Evolutionary conservation across 2,329 filamentous ascomycete genomes (phyloP).

Genomic region (Cytospora leucostoma): DNA sequence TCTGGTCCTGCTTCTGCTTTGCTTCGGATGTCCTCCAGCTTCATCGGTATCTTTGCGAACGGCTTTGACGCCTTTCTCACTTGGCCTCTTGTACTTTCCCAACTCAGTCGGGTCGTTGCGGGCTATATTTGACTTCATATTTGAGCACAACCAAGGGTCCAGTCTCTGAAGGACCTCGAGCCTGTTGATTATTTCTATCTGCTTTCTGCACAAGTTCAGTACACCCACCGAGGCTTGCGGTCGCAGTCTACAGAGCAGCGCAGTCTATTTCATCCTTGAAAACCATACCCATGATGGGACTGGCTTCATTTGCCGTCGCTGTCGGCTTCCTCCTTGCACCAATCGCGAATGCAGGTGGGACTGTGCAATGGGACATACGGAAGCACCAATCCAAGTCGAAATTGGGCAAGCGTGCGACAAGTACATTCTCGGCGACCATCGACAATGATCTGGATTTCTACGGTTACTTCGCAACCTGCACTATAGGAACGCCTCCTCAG

Average conservation of each 20-base stretch:
- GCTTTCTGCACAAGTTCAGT: neutral
- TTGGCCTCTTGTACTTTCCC: conserved; percentile 2
- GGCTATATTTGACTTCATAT: neutral
- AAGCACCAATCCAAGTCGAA: conserved; percentile 35
- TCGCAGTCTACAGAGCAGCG: neutral
- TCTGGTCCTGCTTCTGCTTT: conserved; percentile 1
- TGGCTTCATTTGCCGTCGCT: conserved; percentile 21
- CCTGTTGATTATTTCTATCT: neutral
- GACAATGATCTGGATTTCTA: conserved; percentile 48
- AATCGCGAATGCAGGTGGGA: conserved; percentile 32
- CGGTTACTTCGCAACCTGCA: conserved; percentile 59
- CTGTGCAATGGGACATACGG: conserved; percentile 53
- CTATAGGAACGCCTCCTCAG: conserved; percentile 60
- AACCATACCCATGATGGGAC: conserved; percentile 7
- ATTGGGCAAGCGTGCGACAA: conserved; percentile 41
- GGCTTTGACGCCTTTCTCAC: neutral
- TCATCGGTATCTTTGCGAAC: conserved; percentile 3
- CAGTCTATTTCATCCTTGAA: neutral
- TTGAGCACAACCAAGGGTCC: neutral
- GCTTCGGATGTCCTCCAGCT: conserved; percentile 2
- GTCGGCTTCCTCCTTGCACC: conserved; percentile 33
- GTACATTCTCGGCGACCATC: conserved; percentile 46
- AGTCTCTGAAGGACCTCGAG: neutral
- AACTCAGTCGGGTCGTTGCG: neutral
- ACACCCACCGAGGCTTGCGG: neutral